Percentiles rank a stretch among this genome's conserved stretches.
Conservation (phyloP, 2,329 filamentous ascomycete genomes). For the Alternaria sp. region DNA sequence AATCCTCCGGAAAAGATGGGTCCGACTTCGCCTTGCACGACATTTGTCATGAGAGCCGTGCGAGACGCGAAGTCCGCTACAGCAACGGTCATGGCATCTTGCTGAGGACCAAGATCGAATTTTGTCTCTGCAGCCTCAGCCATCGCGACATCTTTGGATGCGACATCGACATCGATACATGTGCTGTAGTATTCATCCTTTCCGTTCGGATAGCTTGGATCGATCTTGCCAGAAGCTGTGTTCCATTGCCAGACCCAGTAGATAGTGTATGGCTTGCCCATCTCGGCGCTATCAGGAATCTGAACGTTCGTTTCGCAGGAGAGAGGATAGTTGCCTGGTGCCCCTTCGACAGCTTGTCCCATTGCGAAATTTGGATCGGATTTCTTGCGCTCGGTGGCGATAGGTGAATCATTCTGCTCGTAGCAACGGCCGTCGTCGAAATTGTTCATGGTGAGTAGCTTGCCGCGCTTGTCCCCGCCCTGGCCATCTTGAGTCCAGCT, state of each 20-base stretch:
- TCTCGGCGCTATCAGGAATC: conserved; percentile 72
- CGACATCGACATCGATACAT: conserved; percentile 64
- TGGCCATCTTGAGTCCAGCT: conserved; percentile 83
- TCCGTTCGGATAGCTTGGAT: conserved; percentile 53
- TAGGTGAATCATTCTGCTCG: conserved; percentile 70
- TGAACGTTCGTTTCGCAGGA: conserved; percentile 84
- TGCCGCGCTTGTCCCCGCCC: conserved; percentile 81
- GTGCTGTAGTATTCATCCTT: conserved; percentile 68
- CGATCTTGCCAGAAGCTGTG: conserved; percentile 43
- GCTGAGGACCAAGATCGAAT: conserved; percentile 46
- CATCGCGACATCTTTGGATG: conserved; percentile 40
- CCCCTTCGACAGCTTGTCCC: conserved; percentile 53
- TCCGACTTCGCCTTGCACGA: conserved; percentile 39
- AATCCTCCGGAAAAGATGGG: conserved; percentile 29
- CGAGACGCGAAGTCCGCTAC: conserved; percentile 52
- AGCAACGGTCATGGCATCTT: conserved; percentile 54
- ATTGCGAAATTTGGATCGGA: conserved; percentile 64
- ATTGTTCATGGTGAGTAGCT: conserved; percentile 77
- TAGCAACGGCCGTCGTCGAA: conserved; percentile 94
- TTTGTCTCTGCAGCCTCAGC: conserved; percentile 25
- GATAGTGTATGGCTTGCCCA: conserved; percentile 75
- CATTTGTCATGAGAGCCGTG: conserved; percentile 49
- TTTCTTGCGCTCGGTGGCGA: conserved; percentile 68
- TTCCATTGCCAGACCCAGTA: conserved; percentile 98
- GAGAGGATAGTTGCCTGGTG: conserved; percentile 60